Percentiles rank a stretch among this genome's conserved stretches.
Evolutionary conservation across 73 alveolate genomes (phyloP).

Genomic region (Effrenium voratum): DNA sequence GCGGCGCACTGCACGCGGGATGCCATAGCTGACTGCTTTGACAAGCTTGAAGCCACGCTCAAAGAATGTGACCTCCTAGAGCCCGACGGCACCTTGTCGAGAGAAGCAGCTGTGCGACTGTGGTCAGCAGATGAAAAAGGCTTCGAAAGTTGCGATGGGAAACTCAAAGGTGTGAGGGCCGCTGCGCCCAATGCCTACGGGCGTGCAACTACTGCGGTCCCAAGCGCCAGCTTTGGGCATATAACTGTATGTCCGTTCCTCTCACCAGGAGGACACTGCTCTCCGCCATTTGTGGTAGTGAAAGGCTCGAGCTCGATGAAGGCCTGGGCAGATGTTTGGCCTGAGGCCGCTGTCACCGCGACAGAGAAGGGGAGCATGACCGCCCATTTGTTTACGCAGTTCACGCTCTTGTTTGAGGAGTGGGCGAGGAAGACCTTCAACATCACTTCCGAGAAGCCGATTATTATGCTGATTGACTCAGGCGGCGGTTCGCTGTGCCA

Average conservation of each 20-base stretch:
- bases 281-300: neutral
- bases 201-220: neutral
- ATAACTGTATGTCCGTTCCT: neutral
- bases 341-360: neutral
- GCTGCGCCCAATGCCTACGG: neutral
- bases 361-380: conserved; percentile 42
- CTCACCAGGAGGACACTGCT: neutral
- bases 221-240: neutral
- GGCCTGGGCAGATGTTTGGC: conserved; percentile 2
- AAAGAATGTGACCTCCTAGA: neutral
- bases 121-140: conserved; percentile 25
- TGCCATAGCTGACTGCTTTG: neutral
- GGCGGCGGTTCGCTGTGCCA: conserved; percentile 11
- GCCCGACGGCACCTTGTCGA: neutral
- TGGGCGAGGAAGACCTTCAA: neutral
- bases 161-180: neutral
- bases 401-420: neutral
- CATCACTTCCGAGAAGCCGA: neutral
- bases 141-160: neutral
- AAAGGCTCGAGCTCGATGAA: neutral
- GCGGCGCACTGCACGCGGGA: neutral
- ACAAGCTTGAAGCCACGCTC: neutral
- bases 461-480: neutral
- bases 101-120: neutral
- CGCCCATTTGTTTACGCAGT: neutral